Conservation (phyloP, 2,329 filamentous ascomycete genomes). For the Clarireedia monteithiana region DNA sequence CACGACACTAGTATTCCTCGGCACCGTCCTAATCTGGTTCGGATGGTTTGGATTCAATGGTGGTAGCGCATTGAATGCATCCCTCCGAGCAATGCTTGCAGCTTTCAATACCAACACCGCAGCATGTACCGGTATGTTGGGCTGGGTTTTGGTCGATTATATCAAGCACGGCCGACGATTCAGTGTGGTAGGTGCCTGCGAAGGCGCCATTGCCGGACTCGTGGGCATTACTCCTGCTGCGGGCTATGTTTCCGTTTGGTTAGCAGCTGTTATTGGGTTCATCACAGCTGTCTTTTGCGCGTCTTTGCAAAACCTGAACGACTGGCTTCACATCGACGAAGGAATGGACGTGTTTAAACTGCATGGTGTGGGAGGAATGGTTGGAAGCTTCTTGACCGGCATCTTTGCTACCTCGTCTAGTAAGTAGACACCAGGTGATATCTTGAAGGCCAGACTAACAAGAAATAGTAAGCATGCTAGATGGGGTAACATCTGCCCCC, state of each 20-base stretch:
- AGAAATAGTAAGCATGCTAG: slow-evolving; percentile 39
- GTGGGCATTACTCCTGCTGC: slow-evolving; percentile 53
- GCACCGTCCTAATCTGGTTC: slow-evolving; percentile 59
- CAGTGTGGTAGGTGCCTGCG: slow-evolving; percentile 43
- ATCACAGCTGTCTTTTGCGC: slow-evolving; percentile 38
- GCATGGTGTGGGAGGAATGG: slow-evolving; percentile 50
- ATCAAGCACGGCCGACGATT: slow-evolving; percentile 39
- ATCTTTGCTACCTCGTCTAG: slow-evolving; percentile 41
- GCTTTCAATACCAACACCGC: slow-evolving; percentile 53
- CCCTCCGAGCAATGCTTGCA: slow-evolving; percentile 44
- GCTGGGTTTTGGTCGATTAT: slow-evolving; percentile 47
- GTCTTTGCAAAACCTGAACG: slow-evolving; percentile 37
- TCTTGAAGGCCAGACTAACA: slow-evolving; percentile 1
- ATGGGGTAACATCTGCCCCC: slow-evolving; percentile 38
- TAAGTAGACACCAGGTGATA: slow-evolving; percentile 10
- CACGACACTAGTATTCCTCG: slow-evolving; percentile 54
- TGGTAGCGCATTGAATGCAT: slow-evolving; percentile 42
- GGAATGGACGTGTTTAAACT: slow-evolving; percentile 53
- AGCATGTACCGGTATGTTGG: slow-evolving; percentile 44
- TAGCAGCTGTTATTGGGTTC: slow-evolving; percentile 43
- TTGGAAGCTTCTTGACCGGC: slow-evolving; percentile 49
- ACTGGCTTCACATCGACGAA: slow-evolving; percentile 47
- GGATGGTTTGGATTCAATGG: slow-evolving; percentile 51
- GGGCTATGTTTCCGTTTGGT: slow-evolving; percentile 46
- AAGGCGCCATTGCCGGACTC: slow-evolving; percentile 47